Percentiles rank a stretch among this genome's conserved stretches.
phyloP scores from a whole-genome alignment of 371 early-diverging fungal genomes.

The Mortierella sp. region DNA sequence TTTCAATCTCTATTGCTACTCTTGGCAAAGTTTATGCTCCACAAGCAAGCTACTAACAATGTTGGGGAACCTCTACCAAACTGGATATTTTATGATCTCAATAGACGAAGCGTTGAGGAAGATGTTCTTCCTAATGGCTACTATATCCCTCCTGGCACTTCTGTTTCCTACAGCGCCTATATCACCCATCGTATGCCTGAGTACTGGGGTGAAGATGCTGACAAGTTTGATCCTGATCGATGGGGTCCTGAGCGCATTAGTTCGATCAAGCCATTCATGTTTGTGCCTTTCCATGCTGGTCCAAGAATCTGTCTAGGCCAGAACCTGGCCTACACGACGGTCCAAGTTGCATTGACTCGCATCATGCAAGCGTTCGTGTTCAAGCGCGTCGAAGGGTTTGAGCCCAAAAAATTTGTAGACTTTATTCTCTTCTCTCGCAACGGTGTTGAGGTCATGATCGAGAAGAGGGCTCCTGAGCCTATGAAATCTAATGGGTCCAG shows the following conservation, averaged over 20 bases:
- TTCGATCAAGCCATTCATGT: constrained; percentile 48
- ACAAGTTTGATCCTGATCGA: constrained; percentile 48
- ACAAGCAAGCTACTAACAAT: no score
- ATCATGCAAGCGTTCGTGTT: constrained; percentile 38
- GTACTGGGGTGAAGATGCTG: constrained; percentile 44
- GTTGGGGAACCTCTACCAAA: no score
- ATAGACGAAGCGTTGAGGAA: constrained; percentile 47
- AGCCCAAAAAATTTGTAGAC: constrained; percentile 22
- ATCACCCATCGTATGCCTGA: constrained; percentile 38
- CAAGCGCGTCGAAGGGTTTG: constrained; percentile 22
- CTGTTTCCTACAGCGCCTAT: constrained; percentile 37
- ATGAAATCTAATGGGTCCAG: no score
- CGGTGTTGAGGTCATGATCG: constrained; percentile 34
- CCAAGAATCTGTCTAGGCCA: constrained; percentile 50
- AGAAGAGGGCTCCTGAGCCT: constrained; percentile 14
- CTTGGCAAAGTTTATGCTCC: background rate
- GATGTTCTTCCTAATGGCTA: constrained; percentile 49
- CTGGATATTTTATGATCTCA: no score
- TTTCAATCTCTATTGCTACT: no score
- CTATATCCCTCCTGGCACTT: constrained; percentile 32
- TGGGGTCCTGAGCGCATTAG: constrained; percentile 50
- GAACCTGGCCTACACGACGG: constrained; percentile 46
- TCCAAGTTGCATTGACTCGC: constrained; percentile 41
- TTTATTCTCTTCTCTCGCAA: constrained; percentile 52
- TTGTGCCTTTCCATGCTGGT: constrained; percentile 53